Evolutionary conservation across 1,139 yeast species (phyloP).

Genomic region (Lodderomyces pseudojiufengensis): DNA sequence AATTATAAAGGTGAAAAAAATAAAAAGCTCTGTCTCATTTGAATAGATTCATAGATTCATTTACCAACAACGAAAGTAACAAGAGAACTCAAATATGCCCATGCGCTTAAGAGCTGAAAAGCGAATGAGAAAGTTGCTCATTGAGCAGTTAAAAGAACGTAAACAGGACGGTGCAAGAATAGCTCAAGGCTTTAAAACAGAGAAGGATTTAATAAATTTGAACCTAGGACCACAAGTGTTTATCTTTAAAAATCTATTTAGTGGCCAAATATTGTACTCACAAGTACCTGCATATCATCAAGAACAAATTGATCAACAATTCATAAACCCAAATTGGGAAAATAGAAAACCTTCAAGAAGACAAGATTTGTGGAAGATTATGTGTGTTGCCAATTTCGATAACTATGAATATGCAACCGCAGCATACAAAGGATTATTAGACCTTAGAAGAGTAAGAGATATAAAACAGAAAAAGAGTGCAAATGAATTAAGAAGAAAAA

Average conservation of each 20-base stretch:
- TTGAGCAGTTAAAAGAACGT: conserved; percentile 46
- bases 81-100: conserved; percentile 27
- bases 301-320: conserved; percentile 69
- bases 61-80: too few species aligned
- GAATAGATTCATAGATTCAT: too few species aligned
- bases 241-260: conserved; percentile 77
- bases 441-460: conserved; percentile 72
- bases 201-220: conserved; percentile 26
- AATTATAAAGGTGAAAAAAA: too few species aligned
- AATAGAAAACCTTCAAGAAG: conserved; percentile 77
- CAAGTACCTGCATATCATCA: conserved; percentile 74
- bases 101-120: conserved; percentile 47
- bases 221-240: conserved; percentile 76
- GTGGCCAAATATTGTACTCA: conserved; percentile 87
- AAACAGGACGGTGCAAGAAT: conserved; percentile 43
- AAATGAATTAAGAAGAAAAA: conserved; percentile 63
- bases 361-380: conserved; percentile 84
- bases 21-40: too few species aligned
- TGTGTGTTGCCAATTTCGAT: conserved; percentile 78
- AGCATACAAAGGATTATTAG: conserved; percentile 71
- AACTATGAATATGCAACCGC: conserved; percentile 65
- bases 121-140: conserved; percentile 48
- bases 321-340: conserved; percentile 82
- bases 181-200: conserved; percentile 34
- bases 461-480: conserved; percentile 56